Base-by-base conservation (phyloP, 495 filamentous ascomycete genomes). In the Bathelium albidoporum region DNA sequence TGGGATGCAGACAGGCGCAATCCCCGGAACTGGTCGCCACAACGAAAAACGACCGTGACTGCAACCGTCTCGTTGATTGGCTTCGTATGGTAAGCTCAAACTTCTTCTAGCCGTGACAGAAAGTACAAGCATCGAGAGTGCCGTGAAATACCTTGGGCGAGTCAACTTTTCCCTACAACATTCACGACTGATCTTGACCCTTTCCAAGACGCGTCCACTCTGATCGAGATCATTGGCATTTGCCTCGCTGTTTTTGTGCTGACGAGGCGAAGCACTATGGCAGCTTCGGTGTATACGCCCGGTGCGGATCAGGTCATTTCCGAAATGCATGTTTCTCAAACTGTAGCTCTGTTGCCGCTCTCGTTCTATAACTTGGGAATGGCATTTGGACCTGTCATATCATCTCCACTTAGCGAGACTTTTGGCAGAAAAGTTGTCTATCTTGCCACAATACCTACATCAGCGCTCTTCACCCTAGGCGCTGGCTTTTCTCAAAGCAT, bases 201-300 rank as follows among this genome's bases (percentile, higher is more conserved):
- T 14, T 39, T 14, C 14, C 14, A 5, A 14, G 14, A 39, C 14
- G 5, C 34, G 5, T 39, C 14, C 34, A 39, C 5, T 39, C 34
- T 39, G 5, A 5, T 5, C 14, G 5, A 39, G 14, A 39, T 5
- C 5, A 39, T 14, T 39, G 14, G 5, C 34, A 39, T 39, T 14
- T 5, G 14, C 14, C 10, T 55, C 5, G 24, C 10, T 55, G 4
- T 29, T n/a, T n/a, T 5, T 20, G n/a, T 10, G 29, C 49, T 55
- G 22, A 49, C 18, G 4, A 49, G 3, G 20, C 7, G 29, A n/a
- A 70, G 61, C 34, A 72, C 70, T 7, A 64, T 72, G 34, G 70
- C 62, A 16, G 66, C 71, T 39, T 70, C 71, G 0, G 66, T 73
- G n/a, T 73, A 70, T 59, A 69, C 68, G 39, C 63, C 71, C 1